Percentiles rank a stretch among this genome's conserved stretches.
These are phyloP conservation scores for Neospora caninum DNA, from an alignment of 169 alveolate genomes.

Conservation along the genomic window DNA sequence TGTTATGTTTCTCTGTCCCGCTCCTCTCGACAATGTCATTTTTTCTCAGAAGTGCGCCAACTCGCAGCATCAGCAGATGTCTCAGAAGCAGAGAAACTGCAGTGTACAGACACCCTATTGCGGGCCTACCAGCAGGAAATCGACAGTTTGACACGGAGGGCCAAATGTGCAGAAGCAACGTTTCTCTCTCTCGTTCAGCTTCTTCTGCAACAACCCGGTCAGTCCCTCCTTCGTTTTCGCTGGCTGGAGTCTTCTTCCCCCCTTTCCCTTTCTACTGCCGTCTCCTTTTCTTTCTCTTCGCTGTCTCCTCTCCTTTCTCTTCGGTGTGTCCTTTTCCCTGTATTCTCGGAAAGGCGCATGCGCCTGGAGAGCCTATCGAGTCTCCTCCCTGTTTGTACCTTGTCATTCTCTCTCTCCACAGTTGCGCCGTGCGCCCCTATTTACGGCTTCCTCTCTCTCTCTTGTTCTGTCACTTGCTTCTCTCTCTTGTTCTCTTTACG, in stretches of 20 bases:
- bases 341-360: neutral
- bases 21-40: too few relatives aligned
- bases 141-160: constrained; percentile 44
- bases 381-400: neutral
- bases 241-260: neutral
- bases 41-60: neutral
- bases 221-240: neutral
- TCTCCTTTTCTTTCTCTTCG: neutral
- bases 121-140: constrained; percentile 52
- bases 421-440: neutral
- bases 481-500: neutral
- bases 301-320: neutral
- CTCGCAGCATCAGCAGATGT: neutral
- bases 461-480: neutral
- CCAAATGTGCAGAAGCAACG: constrained; percentile 51
- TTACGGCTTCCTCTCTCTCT: neutral
- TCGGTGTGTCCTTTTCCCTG: neutral
- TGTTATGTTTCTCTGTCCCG: too few relatives aligned
- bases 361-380: neutral
- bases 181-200: constrained; percentile 46
- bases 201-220: constrained; percentile 55
- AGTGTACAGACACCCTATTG: constrained; percentile 39
- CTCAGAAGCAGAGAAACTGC: neutral
- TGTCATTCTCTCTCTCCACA: neutral
- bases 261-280: neutral